Percentiles rank a stretch among this genome's conserved stretches.
Evolutionary conservation across 257 asterid genomes (phyloP).

Genomic region (Eucommia ulmoides): DNA sequence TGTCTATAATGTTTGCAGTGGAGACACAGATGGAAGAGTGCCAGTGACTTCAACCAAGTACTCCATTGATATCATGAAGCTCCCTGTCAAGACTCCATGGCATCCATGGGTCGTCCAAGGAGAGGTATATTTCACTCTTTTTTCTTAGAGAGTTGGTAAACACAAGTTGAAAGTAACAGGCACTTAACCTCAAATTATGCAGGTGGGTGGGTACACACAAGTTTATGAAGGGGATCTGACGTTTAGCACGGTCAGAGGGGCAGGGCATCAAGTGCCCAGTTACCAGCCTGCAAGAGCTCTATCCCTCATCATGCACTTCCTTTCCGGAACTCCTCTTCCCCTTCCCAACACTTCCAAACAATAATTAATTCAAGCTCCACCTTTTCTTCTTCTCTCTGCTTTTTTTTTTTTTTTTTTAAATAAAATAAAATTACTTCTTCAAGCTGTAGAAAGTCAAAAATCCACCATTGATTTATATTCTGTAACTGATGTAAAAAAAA

Average conservation of each 20-base stretch:
- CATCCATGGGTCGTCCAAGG: slow-evolving; percentile 53
- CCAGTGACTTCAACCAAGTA: slow-evolving; percentile 64
- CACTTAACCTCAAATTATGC: no score
- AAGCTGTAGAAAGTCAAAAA: no score
- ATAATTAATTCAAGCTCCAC: not conserved
- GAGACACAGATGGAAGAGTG: slow-evolving; percentile 67
- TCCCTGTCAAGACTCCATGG: slow-evolving; percentile 32
- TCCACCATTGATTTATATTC: no score
- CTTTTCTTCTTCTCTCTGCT: not conserved
- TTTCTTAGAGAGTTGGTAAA: no score
- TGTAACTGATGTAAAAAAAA: no score
- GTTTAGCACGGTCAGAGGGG: slow-evolving; percentile 66
- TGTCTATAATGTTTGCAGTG: no score
- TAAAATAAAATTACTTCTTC: no score
- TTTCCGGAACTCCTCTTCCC: slow-evolving; percentile 33
- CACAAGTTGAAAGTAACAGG: no score
- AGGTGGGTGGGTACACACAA: slow-evolving; percentile 76
- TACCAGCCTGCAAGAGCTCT: slow-evolving; percentile 60
- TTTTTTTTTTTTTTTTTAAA: no score
- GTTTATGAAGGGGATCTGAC: slow-evolving; percentile 37
- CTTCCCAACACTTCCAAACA: slow-evolving; percentile 28
- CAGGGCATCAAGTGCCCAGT: slow-evolving; percentile 89
- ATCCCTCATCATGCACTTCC: slow-evolving; percentile 43
- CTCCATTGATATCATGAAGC: slow-evolving; percentile 43
- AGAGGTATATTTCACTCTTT: no score